Conservation (phyloP, 805 yeast species). For the Sugiyamaella mastotermitis region DNA sequence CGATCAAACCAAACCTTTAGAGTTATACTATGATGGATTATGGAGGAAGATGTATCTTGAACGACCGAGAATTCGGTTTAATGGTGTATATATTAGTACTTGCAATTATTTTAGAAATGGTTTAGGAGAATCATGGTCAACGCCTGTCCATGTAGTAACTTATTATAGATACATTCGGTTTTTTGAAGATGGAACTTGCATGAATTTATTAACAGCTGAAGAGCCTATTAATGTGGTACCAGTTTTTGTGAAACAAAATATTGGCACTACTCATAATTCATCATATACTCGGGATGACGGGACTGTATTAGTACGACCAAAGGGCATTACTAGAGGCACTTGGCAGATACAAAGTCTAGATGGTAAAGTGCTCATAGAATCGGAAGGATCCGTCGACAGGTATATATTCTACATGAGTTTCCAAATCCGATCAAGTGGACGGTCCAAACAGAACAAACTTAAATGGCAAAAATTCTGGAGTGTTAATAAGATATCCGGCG, state of each 20-base stretch:
- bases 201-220: conserved; percentile 60
- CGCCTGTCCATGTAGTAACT: conserved; percentile 78
- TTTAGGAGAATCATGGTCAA: conserved; percentile 60
- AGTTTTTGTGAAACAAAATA: conserved; percentile 31
- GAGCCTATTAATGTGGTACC: conserved; percentile 70
- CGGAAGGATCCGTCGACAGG: conserved; percentile 53
- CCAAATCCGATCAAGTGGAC: conserved; percentile 53
- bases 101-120: conserved; percentile 84
- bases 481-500: conserved; percentile 48
- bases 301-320: conserved; percentile 15
- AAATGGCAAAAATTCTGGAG: conserved; percentile 65
- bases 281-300: conserved; percentile 15
- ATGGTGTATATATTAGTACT: conserved; percentile 81
- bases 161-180: conserved; percentile 84
- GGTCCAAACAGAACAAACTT: conserved; percentile 59
- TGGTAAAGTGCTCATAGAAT: conserved; percentile 43
- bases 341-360: conserved; percentile 55
- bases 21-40: conserved; percentile 9
- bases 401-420: conserved; percentile 61
- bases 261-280: conserved; percentile 1
- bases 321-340: conserved; percentile 41
- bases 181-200: conserved; percentile 68
- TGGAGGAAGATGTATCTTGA: conserved; percentile 49
- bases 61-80: conserved; percentile 72
- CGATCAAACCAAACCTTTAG: conserved; percentile 8